These are phyloP conservation scores for Fraxinus pennsylvanica DNA, from an alignment of 257 asterid genomes.

Conservation along the genomic window DNA sequence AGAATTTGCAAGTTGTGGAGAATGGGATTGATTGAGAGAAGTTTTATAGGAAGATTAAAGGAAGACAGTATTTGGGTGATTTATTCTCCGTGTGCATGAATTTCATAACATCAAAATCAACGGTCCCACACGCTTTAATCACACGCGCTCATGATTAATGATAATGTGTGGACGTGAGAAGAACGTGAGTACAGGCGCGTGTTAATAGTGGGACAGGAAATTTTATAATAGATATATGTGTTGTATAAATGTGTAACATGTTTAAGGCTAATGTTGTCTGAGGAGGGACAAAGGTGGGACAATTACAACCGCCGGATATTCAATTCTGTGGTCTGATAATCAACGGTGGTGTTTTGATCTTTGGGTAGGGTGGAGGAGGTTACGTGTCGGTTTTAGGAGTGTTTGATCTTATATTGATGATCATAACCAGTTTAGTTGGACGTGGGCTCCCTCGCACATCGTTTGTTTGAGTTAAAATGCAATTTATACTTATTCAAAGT, in stretches of 20 bases:
- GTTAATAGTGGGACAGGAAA: conserved; percentile 16
- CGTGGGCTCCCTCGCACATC: too few relatives aligned
- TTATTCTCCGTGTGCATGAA: conserved; percentile 28
- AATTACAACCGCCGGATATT: conserved; percentile 42
- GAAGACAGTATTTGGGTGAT: conserved; percentile 19
- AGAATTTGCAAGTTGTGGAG: not conserved
- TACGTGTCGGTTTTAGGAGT: not conserved
- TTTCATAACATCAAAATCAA: conserved; percentile 1
- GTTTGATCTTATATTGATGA: not conserved
- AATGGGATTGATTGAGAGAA: not conserved
- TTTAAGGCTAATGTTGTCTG: not conserved
- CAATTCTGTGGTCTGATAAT: conserved; percentile 36
- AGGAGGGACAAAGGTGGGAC: conserved; percentile 39
- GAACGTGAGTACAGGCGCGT: not conserved
- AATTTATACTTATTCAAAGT: too few relatives aligned
- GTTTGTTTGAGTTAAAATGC: too few relatives aligned
- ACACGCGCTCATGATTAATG: not conserved
- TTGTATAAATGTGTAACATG: conserved; percentile 10
- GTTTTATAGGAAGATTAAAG: conserved; percentile 18
- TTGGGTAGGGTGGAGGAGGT: not conserved
- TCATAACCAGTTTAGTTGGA: too few relatives aligned
- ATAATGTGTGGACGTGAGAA: not conserved
- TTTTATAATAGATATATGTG: conserved; percentile 10
- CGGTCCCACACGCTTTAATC: not conserved
- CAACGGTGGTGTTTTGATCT: conserved; percentile 28